These are phyloP conservation scores for Cutaneotrichosporon sp. DNA, from an alignment of 1,284 basidiomycete genomes.

Conservation along the genomic window DNA sequence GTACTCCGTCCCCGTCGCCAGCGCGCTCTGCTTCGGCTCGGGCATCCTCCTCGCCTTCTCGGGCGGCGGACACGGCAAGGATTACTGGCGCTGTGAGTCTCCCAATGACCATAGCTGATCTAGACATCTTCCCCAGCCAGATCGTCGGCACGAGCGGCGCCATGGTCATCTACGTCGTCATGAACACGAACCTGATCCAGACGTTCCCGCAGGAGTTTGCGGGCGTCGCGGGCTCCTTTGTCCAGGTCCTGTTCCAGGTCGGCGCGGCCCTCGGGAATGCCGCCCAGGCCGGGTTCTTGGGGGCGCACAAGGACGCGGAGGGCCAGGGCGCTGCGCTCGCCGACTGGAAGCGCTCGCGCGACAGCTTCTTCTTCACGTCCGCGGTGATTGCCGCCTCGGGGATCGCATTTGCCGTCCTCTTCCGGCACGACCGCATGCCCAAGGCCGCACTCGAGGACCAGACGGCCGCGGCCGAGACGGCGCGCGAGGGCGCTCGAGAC, in stretches of 20 bases:
- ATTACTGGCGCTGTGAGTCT: slow-evolving; percentile 43
- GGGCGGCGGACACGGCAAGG: slow-evolving; percentile 38
- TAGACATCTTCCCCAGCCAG: slow-evolving; percentile 41
- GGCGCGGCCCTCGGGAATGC: slow-evolving; percentile 50
- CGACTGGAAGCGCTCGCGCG: slow-evolving; percentile 42
- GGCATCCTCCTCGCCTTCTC: slow-evolving; percentile 47
- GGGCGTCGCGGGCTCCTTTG: slow-evolving; percentile 44
- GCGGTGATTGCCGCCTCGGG: slow-evolving; percentile 42
- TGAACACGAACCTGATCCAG: slow-evolving; percentile 46
- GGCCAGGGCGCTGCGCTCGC: slow-evolving; percentile 15
- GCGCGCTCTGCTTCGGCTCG: slow-evolving; percentile 40
- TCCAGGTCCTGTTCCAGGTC: slow-evolving; percentile 51
- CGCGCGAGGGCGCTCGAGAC: not conserved
- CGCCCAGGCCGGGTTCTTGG: slow-evolving; percentile 45
- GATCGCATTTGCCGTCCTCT: slow-evolving; percentile 41
- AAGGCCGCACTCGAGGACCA: not conserved
- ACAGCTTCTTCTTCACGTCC: slow-evolving; percentile 46
- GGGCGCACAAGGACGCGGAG: slow-evolving; percentile 28
- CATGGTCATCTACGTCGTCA: slow-evolving; percentile 49
- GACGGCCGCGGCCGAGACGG: not conserved
- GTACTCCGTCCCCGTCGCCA: slow-evolving; percentile 39
- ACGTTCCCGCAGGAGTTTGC: slow-evolving; percentile 43
- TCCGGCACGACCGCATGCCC: slow-evolving; percentile 36
- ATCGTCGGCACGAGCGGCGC: slow-evolving; percentile 46
- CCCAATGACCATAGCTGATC: not conserved